Conservation (phyloP, 2,329 filamentous ascomycete genomes). For the Periconia digitata region DNA sequence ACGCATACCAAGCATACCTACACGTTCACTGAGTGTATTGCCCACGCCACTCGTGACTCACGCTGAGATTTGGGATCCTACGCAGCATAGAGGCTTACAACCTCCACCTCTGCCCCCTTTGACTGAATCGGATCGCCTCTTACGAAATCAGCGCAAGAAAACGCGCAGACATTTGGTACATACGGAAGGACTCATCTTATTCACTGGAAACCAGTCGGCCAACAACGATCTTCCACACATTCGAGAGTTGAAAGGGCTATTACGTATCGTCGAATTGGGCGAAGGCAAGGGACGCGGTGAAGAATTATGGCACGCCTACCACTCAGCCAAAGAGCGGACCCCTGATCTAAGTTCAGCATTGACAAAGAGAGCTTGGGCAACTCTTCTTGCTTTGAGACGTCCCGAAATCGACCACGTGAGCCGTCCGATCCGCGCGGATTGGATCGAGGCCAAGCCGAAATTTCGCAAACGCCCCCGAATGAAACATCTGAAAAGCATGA, state of each 20-base stretch:
- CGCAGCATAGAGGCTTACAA: constrained; percentile 10
- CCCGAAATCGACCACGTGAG: no score
- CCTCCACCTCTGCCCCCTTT: constrained; percentile 2
- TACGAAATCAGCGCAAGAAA: not conserved
- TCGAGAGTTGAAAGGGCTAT: constrained; percentile 16
- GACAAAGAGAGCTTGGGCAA: constrained; percentile 34
- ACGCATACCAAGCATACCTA: constrained; percentile 14
- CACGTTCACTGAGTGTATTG: constrained; percentile 25
- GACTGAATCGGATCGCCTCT: not conserved
- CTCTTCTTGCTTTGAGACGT: no score
- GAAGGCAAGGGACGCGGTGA: not conserved
- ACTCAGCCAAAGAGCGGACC: constrained; percentile 18
- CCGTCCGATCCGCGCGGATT: no score
- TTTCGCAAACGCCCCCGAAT: constrained; percentile 1
- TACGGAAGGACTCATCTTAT: no score
- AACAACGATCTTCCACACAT: no score
- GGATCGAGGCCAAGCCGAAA: no score
- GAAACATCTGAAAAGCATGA: constrained; percentile 29
- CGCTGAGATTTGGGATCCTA: constrained; percentile 30
- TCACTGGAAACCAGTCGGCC: no score
- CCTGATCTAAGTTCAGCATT: constrained; percentile 20
- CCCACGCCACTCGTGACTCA: constrained; percentile 26
- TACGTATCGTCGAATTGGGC: constrained; percentile 10
- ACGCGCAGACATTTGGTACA: no score
- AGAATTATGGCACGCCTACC: constrained; percentile 36